Conservation (phyloP, 805 yeast species). For the Yamadazyma philogaea region DNA sequence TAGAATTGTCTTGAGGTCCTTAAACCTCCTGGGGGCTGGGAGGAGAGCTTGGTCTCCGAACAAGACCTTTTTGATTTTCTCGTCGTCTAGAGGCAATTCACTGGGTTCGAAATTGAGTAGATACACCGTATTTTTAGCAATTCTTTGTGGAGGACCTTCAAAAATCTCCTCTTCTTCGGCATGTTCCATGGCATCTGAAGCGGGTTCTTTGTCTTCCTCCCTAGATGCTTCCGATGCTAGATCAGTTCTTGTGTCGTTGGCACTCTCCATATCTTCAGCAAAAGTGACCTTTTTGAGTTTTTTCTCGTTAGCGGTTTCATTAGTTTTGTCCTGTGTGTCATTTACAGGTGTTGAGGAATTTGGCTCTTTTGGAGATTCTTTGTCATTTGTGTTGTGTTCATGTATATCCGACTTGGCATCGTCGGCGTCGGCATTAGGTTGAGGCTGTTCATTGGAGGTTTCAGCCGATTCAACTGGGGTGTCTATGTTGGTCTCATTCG, state of each 20-base stretch:
- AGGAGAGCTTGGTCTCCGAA: slow-evolving; percentile 59
- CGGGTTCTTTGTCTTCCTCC: slow-evolving; percentile 4
- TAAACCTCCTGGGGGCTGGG: slow-evolving; percentile 52
- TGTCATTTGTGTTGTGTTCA: neutral
- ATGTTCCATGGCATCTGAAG: neutral
- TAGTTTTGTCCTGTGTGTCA: neutral
- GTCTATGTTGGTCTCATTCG: no score
- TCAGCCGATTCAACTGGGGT: no score
- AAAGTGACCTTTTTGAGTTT: slow-evolving; percentile 13
- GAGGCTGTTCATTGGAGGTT: no score
- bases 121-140: slow-evolving; percentile 52
- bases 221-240: neutral
- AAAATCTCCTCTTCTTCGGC: slow-evolving; percentile 26
- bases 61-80: slow-evolving; percentile 34
- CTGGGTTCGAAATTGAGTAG: slow-evolving; percentile 48
- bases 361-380: neutral
- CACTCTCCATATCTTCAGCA: slow-evolving; percentile 10
- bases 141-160: slow-evolving; percentile 69
- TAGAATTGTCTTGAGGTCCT: slow-evolving; percentile 51
- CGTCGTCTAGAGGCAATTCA: slow-evolving; percentile 25
- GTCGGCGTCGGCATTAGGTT: no score
- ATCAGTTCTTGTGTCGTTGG: neutral
- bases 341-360: neutral
- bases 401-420: no score
- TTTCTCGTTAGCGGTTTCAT: slow-evolving; percentile 4